Evolutionary conservation across 2,329 filamentous ascomycete species (phyloP).

Genomic region (Bisporella sp.): DNA sequence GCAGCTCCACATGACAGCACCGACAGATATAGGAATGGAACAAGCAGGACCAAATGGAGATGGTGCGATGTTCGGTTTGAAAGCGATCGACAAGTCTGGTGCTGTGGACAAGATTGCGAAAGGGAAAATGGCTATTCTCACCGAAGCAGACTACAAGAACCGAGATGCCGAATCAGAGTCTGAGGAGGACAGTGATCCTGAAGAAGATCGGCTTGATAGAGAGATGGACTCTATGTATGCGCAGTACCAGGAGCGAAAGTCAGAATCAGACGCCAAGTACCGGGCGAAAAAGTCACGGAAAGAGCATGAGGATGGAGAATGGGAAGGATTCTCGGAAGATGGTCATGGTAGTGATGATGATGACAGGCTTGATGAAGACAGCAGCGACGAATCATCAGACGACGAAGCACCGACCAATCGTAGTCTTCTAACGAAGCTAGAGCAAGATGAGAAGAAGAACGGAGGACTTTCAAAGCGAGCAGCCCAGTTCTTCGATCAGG

Average conservation of each 20-base stretch:
- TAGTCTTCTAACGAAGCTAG: conserved; percentile 55
- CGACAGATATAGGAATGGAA: conserved; percentile 92
- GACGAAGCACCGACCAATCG: conserved; percentile 38
- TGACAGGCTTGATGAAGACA: conserved; percentile 51
- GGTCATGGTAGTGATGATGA: conserved; percentile 50
- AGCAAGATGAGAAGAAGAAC: conserved; percentile 40
- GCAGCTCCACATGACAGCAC: conserved; percentile 95
- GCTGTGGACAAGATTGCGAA: conserved; percentile 62
- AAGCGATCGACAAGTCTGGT: conserved; percentile 69
- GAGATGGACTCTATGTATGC: conserved; percentile 87
- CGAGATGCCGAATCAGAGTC: conserved; percentile 52
- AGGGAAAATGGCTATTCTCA: conserved; percentile 69
- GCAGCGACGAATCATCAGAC: conserved; percentile 55
- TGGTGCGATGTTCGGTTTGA: conserved; percentile 81
- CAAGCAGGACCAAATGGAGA: conserved; percentile 72
- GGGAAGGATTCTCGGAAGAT: conserved; percentile 76
- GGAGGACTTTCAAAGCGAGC: conserved; percentile 76
- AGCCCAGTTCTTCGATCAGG: conserved; percentile 85
- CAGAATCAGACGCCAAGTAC: conserved; percentile 77
- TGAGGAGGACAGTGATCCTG: conserved; percentile 62
- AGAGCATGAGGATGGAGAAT: conserved; percentile 79
- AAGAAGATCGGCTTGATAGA: conserved; percentile 73
- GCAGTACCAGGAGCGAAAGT: conserved; percentile 72
- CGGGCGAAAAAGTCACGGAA: conserved; percentile 83
- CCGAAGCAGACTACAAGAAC: conserved; percentile 51